Evolutionary conservation across 371 early-diverging fungal species (phyloP).

Genomic region (Lichtheimia ornata): DNA sequence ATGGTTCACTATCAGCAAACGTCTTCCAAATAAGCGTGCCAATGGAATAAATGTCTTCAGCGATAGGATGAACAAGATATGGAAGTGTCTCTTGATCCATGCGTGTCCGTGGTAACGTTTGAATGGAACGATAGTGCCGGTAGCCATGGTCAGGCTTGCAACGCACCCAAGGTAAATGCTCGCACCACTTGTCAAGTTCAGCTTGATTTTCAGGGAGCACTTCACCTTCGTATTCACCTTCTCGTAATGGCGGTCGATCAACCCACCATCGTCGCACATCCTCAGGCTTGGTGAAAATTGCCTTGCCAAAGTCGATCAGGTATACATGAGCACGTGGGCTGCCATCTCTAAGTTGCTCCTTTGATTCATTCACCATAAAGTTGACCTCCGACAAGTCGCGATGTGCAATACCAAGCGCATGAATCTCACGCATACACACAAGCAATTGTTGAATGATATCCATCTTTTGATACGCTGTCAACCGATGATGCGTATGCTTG

Average conservation of each 20-base stretch:
- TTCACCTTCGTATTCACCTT: slow-evolving; percentile 31
- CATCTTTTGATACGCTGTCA: slow-evolving; percentile 62
- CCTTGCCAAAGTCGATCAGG: slow-evolving; percentile 68
- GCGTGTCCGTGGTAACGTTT: slow-evolving; percentile 59
- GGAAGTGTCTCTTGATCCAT: slow-evolving; percentile 45
- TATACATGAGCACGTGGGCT: slow-evolving; percentile 45
- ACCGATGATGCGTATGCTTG: slow-evolving; percentile 47
- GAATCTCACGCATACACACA: slow-evolving; percentile 51
- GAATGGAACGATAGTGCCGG: slow-evolving; percentile 56
- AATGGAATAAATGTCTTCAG: slow-evolving; percentile 67
- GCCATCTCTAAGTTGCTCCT: slow-evolving; percentile 46
- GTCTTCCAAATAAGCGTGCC: slow-evolving; percentile 66
- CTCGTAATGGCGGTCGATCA: slow-evolving; percentile 19
- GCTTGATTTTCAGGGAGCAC: slow-evolving; percentile 35
- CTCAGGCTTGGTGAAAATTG: slow-evolving; percentile 44
- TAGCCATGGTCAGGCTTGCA: slow-evolving; percentile 62
- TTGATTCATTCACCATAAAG: slow-evolving; percentile 62
- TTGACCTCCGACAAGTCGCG: slow-evolving; percentile 67
- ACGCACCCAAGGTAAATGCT: slow-evolving; percentile 47
- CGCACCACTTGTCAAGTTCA: slow-evolving; percentile 46
- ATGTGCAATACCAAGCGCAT: slow-evolving; percentile 59
- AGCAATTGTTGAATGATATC: slow-evolving; percentile 60
- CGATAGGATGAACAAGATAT: slow-evolving; percentile 53
- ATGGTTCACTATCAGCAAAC: slow-evolving; percentile 63
- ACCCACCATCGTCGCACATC: slow-evolving; percentile 60